Base-by-base conservation (phyloP, 495 filamentous ascomycete genomes). In the Aspergillus carlsbadensis region DNA sequence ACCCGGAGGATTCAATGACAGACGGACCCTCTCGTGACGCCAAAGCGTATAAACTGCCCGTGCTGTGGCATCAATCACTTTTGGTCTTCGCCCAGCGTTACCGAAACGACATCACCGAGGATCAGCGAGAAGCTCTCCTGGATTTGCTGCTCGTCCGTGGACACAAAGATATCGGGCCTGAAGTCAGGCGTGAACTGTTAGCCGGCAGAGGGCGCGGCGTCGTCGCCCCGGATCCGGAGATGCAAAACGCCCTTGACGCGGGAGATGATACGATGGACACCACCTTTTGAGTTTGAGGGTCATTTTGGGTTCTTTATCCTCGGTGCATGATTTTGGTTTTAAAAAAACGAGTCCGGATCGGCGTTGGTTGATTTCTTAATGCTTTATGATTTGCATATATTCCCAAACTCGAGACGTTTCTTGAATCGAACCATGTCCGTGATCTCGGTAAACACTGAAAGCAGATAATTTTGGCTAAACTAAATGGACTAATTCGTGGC, bases 231-330 rank as follows among this genome's bases (percentile, higher is more conserved):
- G 72, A 72, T 35, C 69, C 72, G 1, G 74, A 73, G 41, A 66
- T 72, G 26, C 84, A 80, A 52, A 89, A 87, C 54, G 71, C 71
- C 20, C 69, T 74, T 13, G 73, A 79, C 61, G 84, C 79, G 39
- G 93, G 91, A n/a, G 93, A 97, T 73, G 91, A 97, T 73, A 96
- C 90, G 18, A 96, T 96, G 90, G 78, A 90, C 58, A 60, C 75
- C 40, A 70, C 67, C 29, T 67, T 74, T 63, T 77, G 74, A 64
- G 84, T 18, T 53, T 80, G 13, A 46, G 33, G 31, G 46, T 34
- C 52, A 17, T 52, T 48, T 22, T 34, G 15, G 53, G 5, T 26
- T 1, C 40, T 51, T 46, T 24, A 11, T 34, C 14, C 21, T 21
- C n/a, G 34, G 13, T 47, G 26, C 52, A 54, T 52, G 11, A 29